Evolutionary conservation across 106 monocot genomes (phyloP).

Genomic region (Platanthera zijinensis): DNA sequence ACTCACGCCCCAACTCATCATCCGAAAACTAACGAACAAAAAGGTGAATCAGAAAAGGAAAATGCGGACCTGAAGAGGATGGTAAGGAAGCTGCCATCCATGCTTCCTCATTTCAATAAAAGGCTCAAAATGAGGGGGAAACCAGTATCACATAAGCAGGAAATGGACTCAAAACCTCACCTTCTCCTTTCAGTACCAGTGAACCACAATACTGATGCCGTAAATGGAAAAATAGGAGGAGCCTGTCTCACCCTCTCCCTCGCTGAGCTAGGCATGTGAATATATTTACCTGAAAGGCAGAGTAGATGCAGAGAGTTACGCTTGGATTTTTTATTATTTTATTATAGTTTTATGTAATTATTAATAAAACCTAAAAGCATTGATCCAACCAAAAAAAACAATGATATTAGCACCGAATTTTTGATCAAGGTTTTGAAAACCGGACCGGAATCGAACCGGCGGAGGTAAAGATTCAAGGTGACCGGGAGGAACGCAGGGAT

Average conservation of each 20-base stretch:
- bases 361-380: no score
- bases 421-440: no score
- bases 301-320: no score
- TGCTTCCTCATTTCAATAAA: constrained; percentile 64
- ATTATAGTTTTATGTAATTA: no score
- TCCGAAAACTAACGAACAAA: not conserved
- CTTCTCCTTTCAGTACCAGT: not conserved
- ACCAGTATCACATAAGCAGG: not conserved
- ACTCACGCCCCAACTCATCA: not conserved
- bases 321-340: no score
- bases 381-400: no score
- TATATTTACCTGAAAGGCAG: no score
- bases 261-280: not conserved
- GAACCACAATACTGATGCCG: not conserved
- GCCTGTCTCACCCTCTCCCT: not conserved
- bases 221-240: not conserved
- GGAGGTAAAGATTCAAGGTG: no score
- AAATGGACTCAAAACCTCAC: not conserved
- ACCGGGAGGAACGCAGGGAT: no score
- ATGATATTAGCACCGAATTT: no score
- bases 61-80: constrained; percentile 69
- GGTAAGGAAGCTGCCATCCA: constrained; percentile 92
- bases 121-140: constrained; percentile 1
- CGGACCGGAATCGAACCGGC: no score
- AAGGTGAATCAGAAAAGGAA: not conserved